A percentile compares a stretch with the other conserved stretches of the same genome.
Conservation (phyloP, 1,139 yeast species). For the Diutina mesorugosa region DNA sequence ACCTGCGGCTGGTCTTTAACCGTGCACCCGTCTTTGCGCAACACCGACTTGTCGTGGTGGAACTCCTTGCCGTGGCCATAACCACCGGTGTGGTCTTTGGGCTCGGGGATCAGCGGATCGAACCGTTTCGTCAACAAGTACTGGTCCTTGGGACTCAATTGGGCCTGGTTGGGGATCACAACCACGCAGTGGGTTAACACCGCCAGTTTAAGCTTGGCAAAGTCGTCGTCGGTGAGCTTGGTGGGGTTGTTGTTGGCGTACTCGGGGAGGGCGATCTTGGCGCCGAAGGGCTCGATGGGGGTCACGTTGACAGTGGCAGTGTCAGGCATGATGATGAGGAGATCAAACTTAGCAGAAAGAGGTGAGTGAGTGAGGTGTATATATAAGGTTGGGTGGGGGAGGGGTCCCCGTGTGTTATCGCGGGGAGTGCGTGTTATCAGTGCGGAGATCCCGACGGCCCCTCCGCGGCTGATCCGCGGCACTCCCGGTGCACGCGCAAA, state of each 20-base stretch:
- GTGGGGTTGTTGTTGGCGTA: constrained; percentile 67
- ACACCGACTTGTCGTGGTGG: constrained; percentile 64
- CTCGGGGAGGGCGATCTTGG: constrained; percentile 46
- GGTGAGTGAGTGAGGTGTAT: too few relatives aligned
- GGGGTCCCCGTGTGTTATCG: too few relatives aligned
- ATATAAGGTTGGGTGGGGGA: too few relatives aligned
- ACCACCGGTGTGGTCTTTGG: constrained; percentile 21
- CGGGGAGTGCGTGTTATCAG: too few relatives aligned
- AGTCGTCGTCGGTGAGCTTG: constrained; percentile 51
- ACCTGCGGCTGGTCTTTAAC: constrained; percentile 81
- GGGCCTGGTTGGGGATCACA: constrained; percentile 57
- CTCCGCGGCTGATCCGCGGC: too few relatives aligned
- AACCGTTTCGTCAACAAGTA: constrained; percentile 61
- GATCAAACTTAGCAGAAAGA: too few relatives aligned
- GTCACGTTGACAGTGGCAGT: background rate
- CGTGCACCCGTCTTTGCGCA: constrained; percentile 67
- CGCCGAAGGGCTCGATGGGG: constrained; percentile 36
- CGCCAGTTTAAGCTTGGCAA: constrained; percentile 46
- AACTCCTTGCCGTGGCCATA: constrained; percentile 84
- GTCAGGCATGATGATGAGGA: background rate
- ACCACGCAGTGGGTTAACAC: constrained; percentile 57
- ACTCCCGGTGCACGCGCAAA: too few relatives aligned
- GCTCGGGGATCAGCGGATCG: constrained; percentile 55
- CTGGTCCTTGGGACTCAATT: constrained; percentile 60
- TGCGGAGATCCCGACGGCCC: too few relatives aligned